Base-by-base conservation (phyloP, 495 filamentous ascomycete species). In the Daldinia decipiens region DNA sequence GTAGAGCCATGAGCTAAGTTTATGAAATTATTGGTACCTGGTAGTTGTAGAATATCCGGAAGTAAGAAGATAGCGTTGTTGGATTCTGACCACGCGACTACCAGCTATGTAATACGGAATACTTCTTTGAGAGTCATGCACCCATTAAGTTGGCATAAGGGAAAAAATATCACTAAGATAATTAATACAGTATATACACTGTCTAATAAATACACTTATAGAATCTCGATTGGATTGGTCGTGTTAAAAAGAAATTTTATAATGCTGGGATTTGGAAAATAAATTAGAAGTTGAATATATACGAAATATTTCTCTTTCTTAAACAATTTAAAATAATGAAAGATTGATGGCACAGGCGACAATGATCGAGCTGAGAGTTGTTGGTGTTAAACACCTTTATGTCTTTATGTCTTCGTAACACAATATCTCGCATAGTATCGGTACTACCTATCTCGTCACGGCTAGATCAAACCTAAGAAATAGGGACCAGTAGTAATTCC, bases 121-220 rank as follows among this genome's bases (percentile, higher is more conserved):
- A n/a, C 12, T 13, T 36, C 45, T 39, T 55, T 56, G 19, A 56
- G 8, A 12, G 53, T 19, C 7, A 2, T n/a, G 3, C 12, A 34
- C n/a, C n/a, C n/a, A 36, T 6, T 36, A 36, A 21, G 56, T 36
- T 27, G 1, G 12, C 6, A 27, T n/a, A 21, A 21, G 45, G 55
- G 53, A 62, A 60, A 51, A 62, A 27, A 40, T 26, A 58, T 32
- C 9, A 61, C 8, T 55, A 39, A 47, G 19, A 56, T 1, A 32
- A 32, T 24, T 15, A 17, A 53, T 66, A 76, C 74, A 64, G 71
- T 74, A 3, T 63, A 40, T 11, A 50, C 29, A 76, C 74, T 67
- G 67, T 76, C 50, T 53, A 31, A 24, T 39, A 8, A n/a, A n/a
- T n/a, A n/a, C 32, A 6, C 11, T 13, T 57, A 5, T 36, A 8